A percentile compares a stretch with the other conserved stretches of the same genome.
Evolutionary conservation across 306 rosid species (phyloP).

Genomic region (Cucumis sativus): DNA sequence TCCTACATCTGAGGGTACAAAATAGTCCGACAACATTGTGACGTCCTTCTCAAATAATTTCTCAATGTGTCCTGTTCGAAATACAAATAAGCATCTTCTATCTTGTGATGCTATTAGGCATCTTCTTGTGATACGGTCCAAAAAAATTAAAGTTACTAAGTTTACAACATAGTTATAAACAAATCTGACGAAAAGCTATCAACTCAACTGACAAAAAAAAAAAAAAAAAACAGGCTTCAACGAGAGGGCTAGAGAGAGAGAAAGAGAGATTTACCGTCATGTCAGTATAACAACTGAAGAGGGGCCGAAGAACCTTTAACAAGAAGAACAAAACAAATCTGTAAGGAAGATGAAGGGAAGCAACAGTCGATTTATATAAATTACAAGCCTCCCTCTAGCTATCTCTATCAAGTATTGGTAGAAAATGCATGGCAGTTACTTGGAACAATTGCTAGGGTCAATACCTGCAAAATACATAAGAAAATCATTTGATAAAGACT

Average conservation of each 20-base stretch:
- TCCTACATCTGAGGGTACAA: no score
- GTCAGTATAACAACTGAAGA: background rate
- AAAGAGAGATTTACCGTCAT: slow-evolving; percentile 1
- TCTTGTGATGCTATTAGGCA: background rate
- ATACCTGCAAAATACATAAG: background rate
- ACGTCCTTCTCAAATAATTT: background rate
- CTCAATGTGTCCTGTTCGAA: background rate
- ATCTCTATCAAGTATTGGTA: background rate
- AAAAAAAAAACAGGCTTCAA: background rate
- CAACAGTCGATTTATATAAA: background rate
- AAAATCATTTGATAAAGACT: background rate
- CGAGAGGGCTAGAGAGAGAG: background rate
- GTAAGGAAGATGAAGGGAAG: background rate
- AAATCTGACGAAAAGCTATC: background rate
- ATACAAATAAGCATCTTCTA: background rate
- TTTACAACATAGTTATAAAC: background rate
- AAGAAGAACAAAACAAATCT: background rate
- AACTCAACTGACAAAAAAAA: background rate
- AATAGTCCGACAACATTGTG: background rate
- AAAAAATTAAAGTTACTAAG: background rate
- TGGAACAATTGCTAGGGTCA: background rate
- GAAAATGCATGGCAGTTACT: background rate
- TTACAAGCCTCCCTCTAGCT: background rate
- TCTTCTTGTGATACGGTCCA: background rate
- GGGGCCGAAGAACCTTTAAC: background rate